Evolutionary conservation across 306 rosid species (phyloP).

Genomic region (Fagus crenata): DNA sequence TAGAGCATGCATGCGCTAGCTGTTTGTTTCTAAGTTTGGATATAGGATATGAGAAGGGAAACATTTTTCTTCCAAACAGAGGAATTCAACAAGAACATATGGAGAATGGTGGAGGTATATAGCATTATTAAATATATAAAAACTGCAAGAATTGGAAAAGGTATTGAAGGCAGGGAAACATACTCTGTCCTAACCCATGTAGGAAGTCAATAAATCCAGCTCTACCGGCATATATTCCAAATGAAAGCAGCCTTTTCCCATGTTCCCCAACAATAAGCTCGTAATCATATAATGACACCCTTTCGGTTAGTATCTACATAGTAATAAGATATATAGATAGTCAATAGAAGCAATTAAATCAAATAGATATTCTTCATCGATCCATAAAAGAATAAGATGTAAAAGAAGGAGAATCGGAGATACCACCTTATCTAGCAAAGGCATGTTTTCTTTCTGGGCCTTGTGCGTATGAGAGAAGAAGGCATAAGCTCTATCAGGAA

Average conservation of each 20-base stretch:
- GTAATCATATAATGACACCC: conserved; percentile 77
- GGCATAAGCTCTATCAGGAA: conserved; percentile 87
- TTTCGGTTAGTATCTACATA: conserved; percentile 66
- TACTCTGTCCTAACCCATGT: conserved; percentile 79
- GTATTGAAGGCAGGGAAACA: conserved; percentile 27
- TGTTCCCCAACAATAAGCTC: conserved; percentile 82
- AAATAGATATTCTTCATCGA: too few species aligned
- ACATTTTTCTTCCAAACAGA: neutral
- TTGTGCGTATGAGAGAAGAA: conserved; percentile 95
- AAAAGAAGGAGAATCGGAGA: too few species aligned
- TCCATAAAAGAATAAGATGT: too few species aligned
- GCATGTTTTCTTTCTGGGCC: conserved; percentile 95
- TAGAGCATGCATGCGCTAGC: neutral
- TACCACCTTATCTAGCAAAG: conserved; percentile 73
- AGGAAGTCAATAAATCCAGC: conserved; percentile 89
- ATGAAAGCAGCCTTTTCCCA: conserved; percentile 78
- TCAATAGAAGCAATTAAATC: conserved; percentile 9
- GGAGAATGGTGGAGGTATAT: too few species aligned
- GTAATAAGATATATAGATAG: neutral
- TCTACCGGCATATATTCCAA: conserved; percentile 93
- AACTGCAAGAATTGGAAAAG: conserved; percentile 1
- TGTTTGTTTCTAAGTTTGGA: neutral
- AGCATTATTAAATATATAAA: too few species aligned
- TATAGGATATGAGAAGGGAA: neutral
- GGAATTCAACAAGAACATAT: neutral